Base-by-base conservation (phyloP, 2,329 filamentous ascomycete genomes). In the Xylariaceae sp. region DNA sequence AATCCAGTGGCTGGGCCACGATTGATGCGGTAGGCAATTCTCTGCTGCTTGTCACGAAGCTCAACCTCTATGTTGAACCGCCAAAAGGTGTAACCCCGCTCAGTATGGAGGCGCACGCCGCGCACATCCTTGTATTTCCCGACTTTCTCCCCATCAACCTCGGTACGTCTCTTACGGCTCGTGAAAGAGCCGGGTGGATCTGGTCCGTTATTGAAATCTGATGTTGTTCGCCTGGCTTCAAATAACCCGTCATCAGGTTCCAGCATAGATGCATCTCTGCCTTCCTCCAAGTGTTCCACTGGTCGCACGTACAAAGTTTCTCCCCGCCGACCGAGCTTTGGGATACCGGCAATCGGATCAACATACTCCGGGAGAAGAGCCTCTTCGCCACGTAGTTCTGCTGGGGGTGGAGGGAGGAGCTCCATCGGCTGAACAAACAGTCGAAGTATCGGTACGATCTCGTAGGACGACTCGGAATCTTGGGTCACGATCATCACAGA, bases 21-120 rank as follows among this genome's bases (percentile, higher is more conserved):
- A 59, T 98, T 98, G 69, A 98, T 95, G 40, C 90, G 87, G 64
- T 98, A 98, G 0, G 90, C 91, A 49, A 98, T 86, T 30, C 91
- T 84, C 55, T 90, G 81, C 64, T 97, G 87, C 44, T 73, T 76
- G 16, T 81, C 73, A 3, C 78, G 76, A 13, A 98, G 78, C 64
- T 98, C 91, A 38, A 98, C 78, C 63, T 97, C 91, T 37, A 98
- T 76, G 59, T 89, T 95, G 74, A 97, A 98, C 32, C 89, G 80
- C 93, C 93, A 98, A 65, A 98, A 98, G 0, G 93, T 98, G 47
- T 85, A 82, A 32, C 91, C 91, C 44, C 85, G 78, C 60, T 95
- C 93, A 1, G 81, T 75, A 56, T 96, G 90, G 11, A 98, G 75
- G 17, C 89, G 81, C 54, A 87, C 81, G 1, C 87, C 93, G 45